These are phyloP conservation scores for Erysimum cheiranthoides DNA, from an alignment of 345 rosid species.

Conservation along the genomic window DNA sequence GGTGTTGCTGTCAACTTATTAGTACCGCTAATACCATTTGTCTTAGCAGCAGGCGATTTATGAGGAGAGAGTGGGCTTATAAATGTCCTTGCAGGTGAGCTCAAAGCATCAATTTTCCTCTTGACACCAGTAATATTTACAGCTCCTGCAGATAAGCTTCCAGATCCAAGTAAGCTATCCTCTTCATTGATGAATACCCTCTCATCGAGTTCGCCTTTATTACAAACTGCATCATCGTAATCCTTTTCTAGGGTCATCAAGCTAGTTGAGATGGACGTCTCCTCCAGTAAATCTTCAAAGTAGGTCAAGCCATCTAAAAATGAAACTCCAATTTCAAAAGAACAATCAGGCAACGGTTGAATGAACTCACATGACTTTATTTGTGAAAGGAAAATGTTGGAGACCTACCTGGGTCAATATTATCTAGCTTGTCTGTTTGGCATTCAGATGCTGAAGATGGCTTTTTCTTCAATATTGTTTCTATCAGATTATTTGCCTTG, in stretches of 20 bases:
- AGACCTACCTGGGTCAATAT: constrained; percentile 64
- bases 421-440: constrained; percentile 66
- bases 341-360: constrained; percentile 29
- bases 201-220: constrained; percentile 82
- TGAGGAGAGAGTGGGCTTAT: constrained; percentile 86
- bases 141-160: constrained; percentile 56
- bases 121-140: constrained; percentile 62
- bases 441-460: constrained; percentile 67
- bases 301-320: constrained; percentile 85
- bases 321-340: background rate
- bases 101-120: constrained; percentile 76
- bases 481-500: constrained; percentile 68
- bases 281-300: constrained; percentile 86
- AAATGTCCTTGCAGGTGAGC: constrained; percentile 82
- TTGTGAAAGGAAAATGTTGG: constrained; percentile 30
- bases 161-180: constrained; percentile 84
- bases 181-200: constrained; percentile 84
- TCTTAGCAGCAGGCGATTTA: constrained; percentile 73
- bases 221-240: constrained; percentile 67
- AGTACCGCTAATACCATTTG: constrained; percentile 52
- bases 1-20: constrained; percentile 80
- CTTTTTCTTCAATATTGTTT: constrained; percentile 65
- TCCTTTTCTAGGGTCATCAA: constrained; percentile 73
- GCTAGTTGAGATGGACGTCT: constrained; percentile 65
- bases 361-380: constrained; percentile 15